These are phyloP conservation scores for Solanum ahanhuiri DNA, from an alignment of 257 asterid species.

Conservation along the genomic window DNA sequence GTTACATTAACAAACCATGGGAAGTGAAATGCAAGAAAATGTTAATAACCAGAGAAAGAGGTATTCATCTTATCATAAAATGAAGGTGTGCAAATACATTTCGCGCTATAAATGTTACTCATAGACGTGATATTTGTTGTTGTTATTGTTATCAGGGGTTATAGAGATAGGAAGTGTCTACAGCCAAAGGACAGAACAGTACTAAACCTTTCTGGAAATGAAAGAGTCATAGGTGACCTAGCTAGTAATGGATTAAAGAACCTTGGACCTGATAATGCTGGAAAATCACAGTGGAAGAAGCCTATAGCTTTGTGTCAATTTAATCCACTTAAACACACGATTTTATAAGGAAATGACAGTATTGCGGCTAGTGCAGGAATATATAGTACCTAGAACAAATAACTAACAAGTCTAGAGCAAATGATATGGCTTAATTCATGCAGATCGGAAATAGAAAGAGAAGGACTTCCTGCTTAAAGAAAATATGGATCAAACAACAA, in stretches of 20 bases:
- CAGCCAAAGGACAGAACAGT: not conserved
- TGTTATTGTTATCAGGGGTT: not conserved
- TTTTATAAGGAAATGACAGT: not conserved
- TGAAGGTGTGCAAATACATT: not conserved
- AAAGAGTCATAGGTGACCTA: not conserved
- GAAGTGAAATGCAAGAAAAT: not conserved
- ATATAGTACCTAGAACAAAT: not conserved
- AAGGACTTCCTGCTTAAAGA: not conserved
- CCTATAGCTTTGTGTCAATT: not conserved
- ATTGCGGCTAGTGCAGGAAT: not conserved
- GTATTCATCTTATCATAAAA: not conserved
- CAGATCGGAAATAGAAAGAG: not conserved
- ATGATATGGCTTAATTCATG: not conserved
- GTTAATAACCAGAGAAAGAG: not conserved
- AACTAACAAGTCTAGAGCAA: slow-evolving; percentile 1
- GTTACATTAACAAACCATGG: not conserved
- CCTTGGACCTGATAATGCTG: not conserved
- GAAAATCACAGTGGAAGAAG: not conserved
- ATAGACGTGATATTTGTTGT: not conserved
- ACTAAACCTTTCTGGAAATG: not conserved
- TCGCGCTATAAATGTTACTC: not conserved
- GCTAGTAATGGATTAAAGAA: not conserved
- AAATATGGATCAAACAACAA: not conserved
- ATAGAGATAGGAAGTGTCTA: not conserved
- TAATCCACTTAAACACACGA: not conserved